phyloP scores from a whole-genome alignment of 495 filamentous ascomycete genomes.

The Neurospora pannonica region DNA sequence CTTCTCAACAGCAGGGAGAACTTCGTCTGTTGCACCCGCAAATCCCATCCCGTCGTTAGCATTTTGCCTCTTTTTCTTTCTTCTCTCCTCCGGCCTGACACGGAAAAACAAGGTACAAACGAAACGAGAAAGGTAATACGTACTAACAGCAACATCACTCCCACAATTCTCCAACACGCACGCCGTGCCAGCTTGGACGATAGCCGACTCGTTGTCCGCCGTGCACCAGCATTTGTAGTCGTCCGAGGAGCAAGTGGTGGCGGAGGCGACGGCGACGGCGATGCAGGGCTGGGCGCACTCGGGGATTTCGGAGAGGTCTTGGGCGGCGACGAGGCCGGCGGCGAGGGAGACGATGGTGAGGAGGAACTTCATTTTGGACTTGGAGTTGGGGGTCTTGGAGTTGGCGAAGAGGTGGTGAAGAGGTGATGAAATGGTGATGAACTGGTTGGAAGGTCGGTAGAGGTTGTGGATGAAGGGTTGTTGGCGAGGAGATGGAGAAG shows the following conservation, averaged over 20 bases:
- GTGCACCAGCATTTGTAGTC: not conserved
- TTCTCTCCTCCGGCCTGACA: too few relatives aligned
- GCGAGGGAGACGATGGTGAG: not conserved
- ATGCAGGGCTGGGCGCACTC: not conserved
- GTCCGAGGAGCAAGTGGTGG: not conserved
- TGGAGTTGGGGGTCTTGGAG: too few relatives aligned
- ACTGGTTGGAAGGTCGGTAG: too few relatives aligned
- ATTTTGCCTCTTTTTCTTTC: too few relatives aligned
- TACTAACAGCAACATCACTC: not conserved
- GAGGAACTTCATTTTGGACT: not conserved
- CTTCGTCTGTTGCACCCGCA: too few relatives aligned
- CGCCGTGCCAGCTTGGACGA: not conserved
- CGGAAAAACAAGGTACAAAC: too few relatives aligned
- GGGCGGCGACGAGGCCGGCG: not conserved
- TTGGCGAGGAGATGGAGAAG: too few relatives aligned
- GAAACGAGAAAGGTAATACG: not conserved
- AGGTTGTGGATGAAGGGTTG: too few relatives aligned
- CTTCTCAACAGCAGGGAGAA: too few relatives aligned
- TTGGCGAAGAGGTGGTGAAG: too few relatives aligned
- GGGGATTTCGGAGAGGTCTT: not conserved
- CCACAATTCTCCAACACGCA: not conserved
- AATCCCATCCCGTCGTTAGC: too few relatives aligned
- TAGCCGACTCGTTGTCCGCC: not conserved
- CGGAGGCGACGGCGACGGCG: not conserved
- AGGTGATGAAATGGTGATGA: too few relatives aligned